Evolutionary conservation across 176 grass and related monocot genomes (phyloP), one percentile per base, ranked within the genome.

Genomic region (Dendrocalamus sinicus): DNA sequence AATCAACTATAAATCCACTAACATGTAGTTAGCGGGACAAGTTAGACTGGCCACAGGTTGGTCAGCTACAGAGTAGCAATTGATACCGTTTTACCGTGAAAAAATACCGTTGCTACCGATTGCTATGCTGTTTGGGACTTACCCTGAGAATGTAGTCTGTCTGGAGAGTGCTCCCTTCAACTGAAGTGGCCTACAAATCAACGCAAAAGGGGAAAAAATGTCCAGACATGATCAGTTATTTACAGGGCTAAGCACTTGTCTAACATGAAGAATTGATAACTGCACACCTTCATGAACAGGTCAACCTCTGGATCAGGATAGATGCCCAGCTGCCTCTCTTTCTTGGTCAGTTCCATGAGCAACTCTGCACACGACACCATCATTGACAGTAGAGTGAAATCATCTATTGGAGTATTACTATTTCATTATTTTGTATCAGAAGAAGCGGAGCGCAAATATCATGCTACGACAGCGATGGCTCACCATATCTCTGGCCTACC

Each of bases 151-250:
- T 93, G 82, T 97, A 97, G 13, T 97, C 95, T 19, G 91, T 90
- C 85, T 95, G 95, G 52, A 97, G 95, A 46, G 92, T 97, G 85
- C 91, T 89, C 78, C 95, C 95, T 87, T 97, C 89, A 45, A 97
- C 94, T 9, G 92, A 92, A 59, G 95, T 97, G 40, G 95, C 95
- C 91, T 95, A 44, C 7, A 78, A 65, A 83, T 58, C 37, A 26
- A 64, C 9, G 15, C 10, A 47, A 46, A 11, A 2, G 6, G 26
- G 20, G 52, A n/a, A 43, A 22, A 54, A 54, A 20, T 2, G 10
- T 54, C 19, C 17, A 26, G 30, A 47, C 54, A 77, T 43, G n/a
- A 43, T 16, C 32, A 51, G 41, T 15, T 16, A 2, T 10, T 9
- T 2, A 19, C 7, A 85, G 58, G 10, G 12, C 10, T 15, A 17